A percentile compares a stretch with the other conserved stretches of the same genome.
Conservation (phyloP, 2,329 filamentous ascomycete species). For the Tothia fuscella region DNA sequence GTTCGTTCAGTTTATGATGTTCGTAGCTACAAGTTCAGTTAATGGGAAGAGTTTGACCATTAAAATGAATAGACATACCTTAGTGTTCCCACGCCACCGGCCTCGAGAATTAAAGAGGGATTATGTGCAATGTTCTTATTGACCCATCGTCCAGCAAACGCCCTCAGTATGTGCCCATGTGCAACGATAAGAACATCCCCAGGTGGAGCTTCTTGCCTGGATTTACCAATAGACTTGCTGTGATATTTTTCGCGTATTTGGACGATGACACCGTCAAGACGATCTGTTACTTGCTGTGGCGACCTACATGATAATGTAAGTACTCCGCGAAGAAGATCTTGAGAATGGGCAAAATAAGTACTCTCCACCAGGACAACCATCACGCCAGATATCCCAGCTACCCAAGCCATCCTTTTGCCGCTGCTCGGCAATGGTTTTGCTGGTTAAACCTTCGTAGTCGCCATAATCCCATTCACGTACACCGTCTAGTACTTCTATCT, state of each 20-base stretch:
- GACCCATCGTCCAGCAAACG: conserved; percentile 75
- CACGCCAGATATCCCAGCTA: conserved; percentile 76
- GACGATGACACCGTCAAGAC: conserved; percentile 60
- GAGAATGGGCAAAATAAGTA: too few species aligned
- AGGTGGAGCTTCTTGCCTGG: conserved; percentile 29
- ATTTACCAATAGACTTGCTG: conserved; percentile 8
- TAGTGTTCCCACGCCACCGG: conserved; percentile 70
- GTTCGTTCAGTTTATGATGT: conserved; percentile 65
- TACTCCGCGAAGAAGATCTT: neutral
- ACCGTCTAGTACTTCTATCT: conserved; percentile 37
- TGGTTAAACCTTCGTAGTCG: conserved; percentile 46
- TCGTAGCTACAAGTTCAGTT: conserved; percentile 49
- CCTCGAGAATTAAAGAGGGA: conserved; percentile 63
- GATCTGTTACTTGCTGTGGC: conserved; percentile 56
- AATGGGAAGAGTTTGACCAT: neutral
- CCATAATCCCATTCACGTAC: conserved; percentile 53
- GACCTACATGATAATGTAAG: too few species aligned
- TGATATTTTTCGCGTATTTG: conserved; percentile 49
- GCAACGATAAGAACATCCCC: conserved; percentile 67
- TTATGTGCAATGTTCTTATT: conserved; percentile 57
- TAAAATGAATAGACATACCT: conserved; percentile 40
- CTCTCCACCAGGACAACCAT: conserved; percentile 77
- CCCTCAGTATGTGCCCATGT: conserved; percentile 73
- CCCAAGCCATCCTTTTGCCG: conserved; percentile 39
- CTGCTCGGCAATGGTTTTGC: conserved; percentile 36